phyloP scores from a whole-genome alignment of 2,329 filamentous ascomycete genomes.

The Xylariales sp. region DNA sequence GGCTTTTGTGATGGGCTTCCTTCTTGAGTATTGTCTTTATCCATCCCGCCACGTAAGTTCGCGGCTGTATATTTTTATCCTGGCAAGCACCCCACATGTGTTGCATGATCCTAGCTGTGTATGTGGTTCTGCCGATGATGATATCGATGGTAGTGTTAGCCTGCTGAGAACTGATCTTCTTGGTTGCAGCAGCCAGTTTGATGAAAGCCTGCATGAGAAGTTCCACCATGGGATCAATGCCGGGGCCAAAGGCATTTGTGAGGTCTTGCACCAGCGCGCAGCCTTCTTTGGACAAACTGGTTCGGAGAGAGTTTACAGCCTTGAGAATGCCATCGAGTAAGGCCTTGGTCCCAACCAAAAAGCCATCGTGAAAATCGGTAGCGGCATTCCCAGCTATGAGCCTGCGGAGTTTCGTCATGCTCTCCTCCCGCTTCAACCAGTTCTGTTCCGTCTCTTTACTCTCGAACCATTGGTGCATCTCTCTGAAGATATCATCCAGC shows the following conservation, averaged over 20 bases:
- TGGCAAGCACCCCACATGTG: constrained; percentile 78
- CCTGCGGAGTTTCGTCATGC: constrained; percentile 68
- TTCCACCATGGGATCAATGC: constrained; percentile 84
- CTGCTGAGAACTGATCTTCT: constrained; percentile 85
- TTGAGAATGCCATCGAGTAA: constrained; percentile 88
- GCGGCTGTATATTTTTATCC: constrained; percentile 90
- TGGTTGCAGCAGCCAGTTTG: constrained; percentile 84
- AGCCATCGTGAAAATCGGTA: constrained; percentile 68
- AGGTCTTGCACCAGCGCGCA: constrained; percentile 83
- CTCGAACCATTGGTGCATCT: constrained; percentile 79
- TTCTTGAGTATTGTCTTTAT: constrained; percentile 76
- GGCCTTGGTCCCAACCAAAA: constrained; percentile 65
- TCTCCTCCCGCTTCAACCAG: constrained; percentile 84
- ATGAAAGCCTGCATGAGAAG: constrained; percentile 84
- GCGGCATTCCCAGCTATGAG: constrained; percentile 81
- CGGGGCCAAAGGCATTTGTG: constrained; percentile 69
- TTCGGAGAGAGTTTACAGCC: constrained; percentile 75
- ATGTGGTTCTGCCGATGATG: constrained; percentile 75
- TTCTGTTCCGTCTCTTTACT: constrained; percentile 88
- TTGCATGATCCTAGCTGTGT: constrained; percentile 75
- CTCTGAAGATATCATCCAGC: constrained; percentile 79
- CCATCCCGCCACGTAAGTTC: constrained; percentile 77
- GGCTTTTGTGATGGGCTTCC: constrained; percentile 71
- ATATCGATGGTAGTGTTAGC: constrained; percentile 78
- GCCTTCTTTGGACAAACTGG: constrained; percentile 83